Percentiles rank a stretch among this genome's conserved stretches.
phyloP scores from a whole-genome alignment of 495 filamentous ascomycete species.

The Clohesyomyces aquaticus region DNA sequence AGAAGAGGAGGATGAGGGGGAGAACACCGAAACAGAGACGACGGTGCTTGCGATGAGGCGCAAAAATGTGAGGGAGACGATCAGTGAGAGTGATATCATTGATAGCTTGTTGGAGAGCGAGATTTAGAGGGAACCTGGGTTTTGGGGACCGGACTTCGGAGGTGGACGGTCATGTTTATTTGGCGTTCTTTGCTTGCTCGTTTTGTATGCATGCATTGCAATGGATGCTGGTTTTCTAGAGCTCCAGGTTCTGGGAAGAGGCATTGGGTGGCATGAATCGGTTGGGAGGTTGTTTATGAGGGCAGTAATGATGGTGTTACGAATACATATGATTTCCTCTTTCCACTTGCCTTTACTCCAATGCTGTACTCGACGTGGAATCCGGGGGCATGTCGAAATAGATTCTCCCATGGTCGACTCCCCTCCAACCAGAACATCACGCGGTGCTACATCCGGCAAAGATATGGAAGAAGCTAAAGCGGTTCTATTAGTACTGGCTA shows the following conservation, averaged over 20 bases:
- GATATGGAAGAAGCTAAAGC: too few species aligned
- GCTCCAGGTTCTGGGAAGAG: background rate
- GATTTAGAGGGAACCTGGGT: background rate
- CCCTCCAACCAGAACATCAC: too few species aligned
- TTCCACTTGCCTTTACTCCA: too few species aligned
- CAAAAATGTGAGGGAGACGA: conserved; percentile 3
- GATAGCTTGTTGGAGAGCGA: conserved; percentile 41
- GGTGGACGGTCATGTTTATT: too few species aligned
- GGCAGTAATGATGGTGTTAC: background rate
- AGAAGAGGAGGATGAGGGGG: conserved; percentile 36
- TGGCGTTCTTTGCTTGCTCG: too few species aligned
- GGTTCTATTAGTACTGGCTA: too few species aligned
- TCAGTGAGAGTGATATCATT: conserved; percentile 38
- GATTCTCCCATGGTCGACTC: too few species aligned
- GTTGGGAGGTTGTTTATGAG: conserved; percentile 1
- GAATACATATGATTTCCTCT: conserved; percentile 7
- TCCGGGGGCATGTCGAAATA: too few species aligned
- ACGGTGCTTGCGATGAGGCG: conserved; percentile 35
- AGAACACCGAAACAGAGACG: conserved; percentile 45
- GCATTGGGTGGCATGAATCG: background rate
- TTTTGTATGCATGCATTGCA: too few species aligned
- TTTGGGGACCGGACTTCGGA: background rate
- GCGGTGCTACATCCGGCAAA: too few species aligned
- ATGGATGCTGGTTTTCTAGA: too few species aligned
- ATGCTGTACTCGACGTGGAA: too few species aligned